phyloP scores from a whole-genome alignment of 1,284 basidiomycete genomes.

The Moesziomyces antarcticus region DNA sequence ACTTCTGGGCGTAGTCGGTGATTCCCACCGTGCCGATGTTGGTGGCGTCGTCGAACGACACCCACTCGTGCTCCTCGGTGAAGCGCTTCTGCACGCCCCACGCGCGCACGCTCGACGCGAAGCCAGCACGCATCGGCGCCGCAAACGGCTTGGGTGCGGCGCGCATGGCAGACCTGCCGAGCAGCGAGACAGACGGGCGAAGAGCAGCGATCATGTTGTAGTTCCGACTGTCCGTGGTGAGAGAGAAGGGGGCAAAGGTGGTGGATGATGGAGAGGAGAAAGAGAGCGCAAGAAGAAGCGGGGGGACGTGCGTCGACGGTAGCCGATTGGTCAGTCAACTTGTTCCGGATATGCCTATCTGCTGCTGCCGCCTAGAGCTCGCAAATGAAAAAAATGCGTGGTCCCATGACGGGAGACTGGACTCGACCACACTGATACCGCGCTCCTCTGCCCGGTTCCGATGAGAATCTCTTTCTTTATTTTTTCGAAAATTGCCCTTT shows the following conservation, averaged over 20 bases:
- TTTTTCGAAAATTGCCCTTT: constrained; percentile 1
- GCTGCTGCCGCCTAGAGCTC: neutral
- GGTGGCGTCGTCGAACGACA: constrained; percentile 82
- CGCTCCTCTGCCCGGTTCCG: constrained; percentile 3
- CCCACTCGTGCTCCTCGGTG: constrained; percentile 90
- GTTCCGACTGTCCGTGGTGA: neutral
- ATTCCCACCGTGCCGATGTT: constrained; percentile 86
- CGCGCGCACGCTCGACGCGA: constrained; percentile 32
- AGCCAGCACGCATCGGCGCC: constrained; percentile 29
- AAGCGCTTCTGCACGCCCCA: constrained; percentile 53
- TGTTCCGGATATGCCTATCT: too few species aligned
- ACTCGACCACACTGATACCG: too few species aligned
- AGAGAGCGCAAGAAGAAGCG: constrained; percentile 1
- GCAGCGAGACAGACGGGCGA: constrained; percentile 25
- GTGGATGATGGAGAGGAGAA: constrained; percentile 8
- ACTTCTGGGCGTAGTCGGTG: constrained; percentile 91
- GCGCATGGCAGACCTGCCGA: constrained; percentile 29
- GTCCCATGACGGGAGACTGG: neutral
- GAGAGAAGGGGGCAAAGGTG: neutral
- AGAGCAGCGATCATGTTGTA: constrained; percentile 38
- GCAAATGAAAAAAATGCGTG: neutral
- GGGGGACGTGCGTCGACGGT: neutral
- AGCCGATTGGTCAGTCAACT: too few species aligned
- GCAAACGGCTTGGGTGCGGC: constrained; percentile 37
- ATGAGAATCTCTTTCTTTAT: neutral